Evolutionary conservation across 2,329 filamentous ascomycete genomes (phyloP).

Genomic region (Fusarium verticillioides): DNA sequence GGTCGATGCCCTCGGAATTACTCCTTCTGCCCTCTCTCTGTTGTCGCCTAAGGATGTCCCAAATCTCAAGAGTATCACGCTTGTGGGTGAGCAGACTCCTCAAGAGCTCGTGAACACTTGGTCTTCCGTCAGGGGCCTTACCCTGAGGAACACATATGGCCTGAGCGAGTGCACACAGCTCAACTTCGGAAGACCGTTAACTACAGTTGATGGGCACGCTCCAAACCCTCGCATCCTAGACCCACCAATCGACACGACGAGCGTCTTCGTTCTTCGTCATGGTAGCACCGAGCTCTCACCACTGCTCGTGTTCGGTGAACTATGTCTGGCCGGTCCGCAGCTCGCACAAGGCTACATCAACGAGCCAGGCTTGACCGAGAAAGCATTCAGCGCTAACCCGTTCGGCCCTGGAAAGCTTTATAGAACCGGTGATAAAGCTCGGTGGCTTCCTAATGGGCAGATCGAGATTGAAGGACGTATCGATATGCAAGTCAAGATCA

Average conservation of each 20-base stretch:
- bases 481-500: constrained; percentile 42
- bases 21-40: constrained; percentile 26
- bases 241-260: constrained; percentile 14
- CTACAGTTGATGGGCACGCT: not conserved
- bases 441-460: constrained; percentile 14
- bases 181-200: constrained; percentile 10
- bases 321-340: constrained; percentile 35
- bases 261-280: constrained; percentile 10
- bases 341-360: constrained; percentile 34
- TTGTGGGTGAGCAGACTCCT: constrained; percentile 29
- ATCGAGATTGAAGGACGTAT: constrained; percentile 38
- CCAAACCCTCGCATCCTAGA: constrained; percentile 3
- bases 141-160: constrained; percentile 27
- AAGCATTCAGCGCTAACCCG: constrained; percentile 17
- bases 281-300: constrained; percentile 11
- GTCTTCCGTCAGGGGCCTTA: not conserved
- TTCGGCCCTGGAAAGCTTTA: constrained; percentile 31
- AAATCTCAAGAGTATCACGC: constrained; percentile 13
- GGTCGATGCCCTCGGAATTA: constrained; percentile 34
- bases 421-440: constrained; percentile 37
- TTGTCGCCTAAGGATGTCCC: constrained; percentile 8
- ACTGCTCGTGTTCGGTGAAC: constrained; percentile 24
- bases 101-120: constrained; percentile 22
- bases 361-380: constrained; percentile 12
- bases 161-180: constrained; percentile 38